Evolutionary conservation across 768 basidiomycete genomes (phyloP).

Genomic region (Lactifluus volemus): DNA sequence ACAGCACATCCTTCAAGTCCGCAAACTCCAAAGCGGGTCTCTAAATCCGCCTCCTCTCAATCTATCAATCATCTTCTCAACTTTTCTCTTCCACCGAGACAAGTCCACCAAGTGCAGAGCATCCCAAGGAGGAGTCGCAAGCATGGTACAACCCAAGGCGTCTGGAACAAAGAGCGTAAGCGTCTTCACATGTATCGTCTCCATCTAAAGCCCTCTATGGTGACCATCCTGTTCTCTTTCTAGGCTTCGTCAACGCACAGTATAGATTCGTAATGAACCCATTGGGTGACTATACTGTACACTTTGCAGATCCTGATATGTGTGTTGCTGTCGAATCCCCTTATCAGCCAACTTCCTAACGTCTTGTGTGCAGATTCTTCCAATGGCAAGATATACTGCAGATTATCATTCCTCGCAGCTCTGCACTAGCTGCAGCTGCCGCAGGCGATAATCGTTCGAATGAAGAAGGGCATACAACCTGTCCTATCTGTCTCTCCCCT

Average conservation of each 20-base stretch:
- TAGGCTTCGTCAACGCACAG: conserved; percentile 93
- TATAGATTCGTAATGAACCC: conserved; percentile 96
- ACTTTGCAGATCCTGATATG: conserved; percentile 98
- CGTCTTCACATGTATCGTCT: conserved; percentile 21
- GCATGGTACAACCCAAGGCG: conserved; percentile 49
- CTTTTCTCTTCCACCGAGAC: conserved; percentile 86
- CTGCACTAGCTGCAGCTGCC: conserved; percentile 56
- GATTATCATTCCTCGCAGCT: conserved; percentile 82
- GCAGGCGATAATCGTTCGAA: conserved; percentile 34
- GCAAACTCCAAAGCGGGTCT: conserved; percentile 45
- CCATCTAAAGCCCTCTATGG: background rate
- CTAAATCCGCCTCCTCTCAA: conserved; percentile 63
- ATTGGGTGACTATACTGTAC: conserved; percentile 82
- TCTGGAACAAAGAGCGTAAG: conserved; percentile 92
- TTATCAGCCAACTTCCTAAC: conserved; percentile 16
- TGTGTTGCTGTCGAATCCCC: conserved; percentile 31
- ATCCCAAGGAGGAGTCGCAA: conserved; percentile 72
- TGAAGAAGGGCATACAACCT: conserved; percentile 61
- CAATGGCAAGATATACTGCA: conserved; percentile 96
- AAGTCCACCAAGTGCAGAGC: conserved; percentile 46
- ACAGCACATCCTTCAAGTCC: conserved; percentile 26
- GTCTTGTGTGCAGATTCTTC: conserved; percentile 54
- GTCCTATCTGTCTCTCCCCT: conserved; percentile 92
- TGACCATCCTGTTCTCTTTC: conserved; percentile 16
- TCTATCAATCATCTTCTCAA: conserved; percentile 83